Evolutionary conservation across 768 basidiomycete genomes (phyloP).

Genomic region (Lyophyllum shimeji): DNA sequence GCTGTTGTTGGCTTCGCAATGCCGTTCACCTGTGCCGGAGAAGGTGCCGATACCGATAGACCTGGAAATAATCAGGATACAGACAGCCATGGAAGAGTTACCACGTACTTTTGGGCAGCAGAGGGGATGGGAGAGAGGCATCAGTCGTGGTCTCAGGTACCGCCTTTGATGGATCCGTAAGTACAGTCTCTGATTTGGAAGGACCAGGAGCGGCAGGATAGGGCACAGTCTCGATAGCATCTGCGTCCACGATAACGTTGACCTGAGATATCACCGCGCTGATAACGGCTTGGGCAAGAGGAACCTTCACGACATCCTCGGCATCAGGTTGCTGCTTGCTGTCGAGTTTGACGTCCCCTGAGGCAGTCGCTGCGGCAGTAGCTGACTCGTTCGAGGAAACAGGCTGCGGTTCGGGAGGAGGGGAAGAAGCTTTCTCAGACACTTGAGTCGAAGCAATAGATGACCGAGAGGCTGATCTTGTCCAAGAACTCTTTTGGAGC

Average conservation of each 20-base stretch:
- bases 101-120: constrained; percentile 5
- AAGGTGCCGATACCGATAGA: background rate
- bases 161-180: background rate
- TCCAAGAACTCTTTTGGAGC: constrained; percentile 33
- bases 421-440: constrained; percentile 37
- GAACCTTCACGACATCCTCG: constrained; percentile 1
- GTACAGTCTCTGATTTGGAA: background rate
- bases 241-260: background rate
- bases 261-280: background rate
- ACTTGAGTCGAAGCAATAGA: constrained; percentile 54
- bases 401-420: constrained; percentile 1
- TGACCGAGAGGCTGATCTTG: constrained; percentile 53
- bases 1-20: background rate
- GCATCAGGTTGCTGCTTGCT: background rate
- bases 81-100: background rate
- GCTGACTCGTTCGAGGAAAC: background rate
- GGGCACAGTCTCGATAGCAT: background rate
- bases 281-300: background rate
- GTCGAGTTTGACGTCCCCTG: background rate
- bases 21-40: background rate
- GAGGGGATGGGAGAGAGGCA: constrained; percentile 12
- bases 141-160: background rate
- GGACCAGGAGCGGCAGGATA: background rate
- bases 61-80: background rate
- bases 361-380: background rate